Percentiles rank a stretch among this genome's conserved stretches.
These are phyloP conservation scores for Syzygium grande DNA, from an alignment of 345 rosid species.

Conservation along the genomic window DNA sequence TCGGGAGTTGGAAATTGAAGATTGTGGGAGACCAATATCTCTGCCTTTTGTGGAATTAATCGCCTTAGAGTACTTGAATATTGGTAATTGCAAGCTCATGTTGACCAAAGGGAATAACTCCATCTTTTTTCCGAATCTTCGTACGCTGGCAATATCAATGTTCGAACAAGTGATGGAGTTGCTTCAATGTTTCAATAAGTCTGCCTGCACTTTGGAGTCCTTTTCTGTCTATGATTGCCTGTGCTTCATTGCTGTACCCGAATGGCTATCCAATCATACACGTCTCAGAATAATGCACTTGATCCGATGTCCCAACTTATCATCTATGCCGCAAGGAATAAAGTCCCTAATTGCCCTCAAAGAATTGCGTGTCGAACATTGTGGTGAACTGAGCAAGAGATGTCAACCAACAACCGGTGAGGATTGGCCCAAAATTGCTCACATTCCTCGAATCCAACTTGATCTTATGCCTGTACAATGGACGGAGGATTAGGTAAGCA, in stretches of 20 bases:
- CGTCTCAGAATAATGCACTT: not conserved
- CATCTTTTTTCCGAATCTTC: not conserved
- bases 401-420: not conserved
- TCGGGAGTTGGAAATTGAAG: fast-evolving
- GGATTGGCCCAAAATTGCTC: not conserved
- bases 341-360: not conserved
- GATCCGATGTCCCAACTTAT: not conserved
- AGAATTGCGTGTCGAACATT: not conserved
- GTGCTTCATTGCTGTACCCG: fast-evolving
- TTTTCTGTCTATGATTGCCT: not conserved
- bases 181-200: not conserved
- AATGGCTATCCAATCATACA: fast-evolving
- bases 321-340: not conserved
- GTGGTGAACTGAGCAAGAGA: not conserved
- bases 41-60: not conserved
- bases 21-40: not conserved
- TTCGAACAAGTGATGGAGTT: not conserved
- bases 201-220: fast-evolving
- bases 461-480: not conserved
- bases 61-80: fast-evolving
- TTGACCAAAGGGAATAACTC: not conserved
- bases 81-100: not conserved
- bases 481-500: not conserved
- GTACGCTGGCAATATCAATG: fast-evolving
- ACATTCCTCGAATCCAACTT: not conserved